Base-by-base conservation (phyloP, 2,329 filamentous ascomycete genomes). In the Capronia epimyces region DNA sequence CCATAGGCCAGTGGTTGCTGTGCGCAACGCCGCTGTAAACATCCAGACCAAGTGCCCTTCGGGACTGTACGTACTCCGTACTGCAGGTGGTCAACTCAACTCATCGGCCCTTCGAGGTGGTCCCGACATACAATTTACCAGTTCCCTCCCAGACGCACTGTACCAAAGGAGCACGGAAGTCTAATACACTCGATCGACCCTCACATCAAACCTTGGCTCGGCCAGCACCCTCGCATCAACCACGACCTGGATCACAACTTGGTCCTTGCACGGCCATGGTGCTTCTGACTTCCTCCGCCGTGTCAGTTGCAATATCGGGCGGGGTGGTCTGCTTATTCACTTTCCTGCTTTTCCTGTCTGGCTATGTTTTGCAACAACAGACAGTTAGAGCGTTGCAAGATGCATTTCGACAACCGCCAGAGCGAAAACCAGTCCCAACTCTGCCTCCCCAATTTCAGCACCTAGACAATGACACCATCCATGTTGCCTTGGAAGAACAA, bases 341-440 rank as follows among this genome's bases (percentile, higher is more conserved):
- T 2, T 68, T 83, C 31, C 80, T 89, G 3, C 81, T 96, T 21
- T 96, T 96, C 67, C 75, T 95, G 25, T 89, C 87, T 45, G 90
- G 90, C 63, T 95, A 94, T 67, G 79, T 83, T 2, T 78, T 95
- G 46, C 90, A 96, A 64, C 90, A 96, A 68, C 82, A 88, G 62
- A 93, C 89, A 0, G 80, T 95, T 3, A 80, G 79, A 56, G 84
- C 84, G 61, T 77, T 96, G 25, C 86, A 91, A 62, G 74, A 76
- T 49, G 86, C 86, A 15, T 84, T 95, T 62, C 78, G 77, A 59
- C 77, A 75, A 44, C 65, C 75, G 56, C 67, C 73, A 63, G 52
- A 56, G 39, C 47, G 29, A 24, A 47, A 42, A 43, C 71, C 74
- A 4, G 47, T 56, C 15, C 58, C 62, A 4, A 58, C 56, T 10